phyloP scores from a whole-genome alignment of 2,329 filamentous ascomycete species.

The Polychaeton citri region DNA sequence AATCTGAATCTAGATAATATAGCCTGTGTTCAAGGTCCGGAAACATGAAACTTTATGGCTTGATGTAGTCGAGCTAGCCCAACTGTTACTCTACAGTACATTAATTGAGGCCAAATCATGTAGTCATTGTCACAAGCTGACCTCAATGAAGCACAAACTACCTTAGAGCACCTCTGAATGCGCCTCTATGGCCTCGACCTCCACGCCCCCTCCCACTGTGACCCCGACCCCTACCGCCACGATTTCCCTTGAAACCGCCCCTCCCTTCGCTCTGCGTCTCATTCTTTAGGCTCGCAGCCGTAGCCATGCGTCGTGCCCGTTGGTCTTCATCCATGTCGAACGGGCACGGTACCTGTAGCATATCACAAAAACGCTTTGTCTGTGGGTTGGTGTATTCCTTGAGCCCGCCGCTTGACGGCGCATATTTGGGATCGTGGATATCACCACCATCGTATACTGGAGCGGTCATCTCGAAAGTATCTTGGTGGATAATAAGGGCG shows the following conservation, averaged over 20 bases:
- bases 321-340: conserved; percentile 65
- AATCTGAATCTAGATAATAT: no score
- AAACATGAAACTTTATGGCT: no score
- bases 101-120: no score
- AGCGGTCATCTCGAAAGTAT: conserved; percentile 60
- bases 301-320: conserved; percentile 42
- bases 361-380: conserved; percentile 64
- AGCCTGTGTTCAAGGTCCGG: no score
- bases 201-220: conserved; percentile 7
- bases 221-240: conserved; percentile 10
- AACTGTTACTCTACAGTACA: no score
- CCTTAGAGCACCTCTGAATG: no score
- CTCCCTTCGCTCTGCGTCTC: conserved; percentile 9
- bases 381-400: conserved; percentile 78
- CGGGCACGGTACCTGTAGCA: conserved; percentile 64
- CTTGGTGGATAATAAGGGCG: conserved; percentile 57
- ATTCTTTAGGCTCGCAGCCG: conserved; percentile 39
- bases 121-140: no score
- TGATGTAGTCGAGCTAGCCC: no score
- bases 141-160: no score
- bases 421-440: conserved; percentile 13
- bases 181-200: neutral
- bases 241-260: conserved; percentile 5
- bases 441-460: conserved; percentile 43
- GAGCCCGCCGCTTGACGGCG: conserved; percentile 33